These are phyloP conservation scores for Parmelia sp. DNA, from an alignment of 495 filamentous ascomycete species.

Conservation along the genomic window DNA sequence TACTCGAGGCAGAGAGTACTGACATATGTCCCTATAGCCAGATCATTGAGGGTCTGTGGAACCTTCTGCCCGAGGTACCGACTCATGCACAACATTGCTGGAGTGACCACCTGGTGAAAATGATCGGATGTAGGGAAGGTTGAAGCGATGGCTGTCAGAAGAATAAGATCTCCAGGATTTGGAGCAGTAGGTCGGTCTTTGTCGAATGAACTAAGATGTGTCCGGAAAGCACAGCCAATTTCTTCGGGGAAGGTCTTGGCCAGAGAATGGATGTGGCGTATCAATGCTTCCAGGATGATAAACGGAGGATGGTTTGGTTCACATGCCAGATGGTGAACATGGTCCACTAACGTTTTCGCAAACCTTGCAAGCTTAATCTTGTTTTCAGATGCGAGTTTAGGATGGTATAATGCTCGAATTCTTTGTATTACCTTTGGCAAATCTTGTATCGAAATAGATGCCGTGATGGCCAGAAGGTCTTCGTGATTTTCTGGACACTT, in stretches of 20 bases:
- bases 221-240: conserved; percentile 68
- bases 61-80: conserved; percentile 75
- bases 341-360: conserved; percentile 66
- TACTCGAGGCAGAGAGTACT: conserved; percentile 72
- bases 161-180: conserved; percentile 65
- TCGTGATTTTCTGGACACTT: conserved; percentile 71
- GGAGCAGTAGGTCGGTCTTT: conserved; percentile 53
- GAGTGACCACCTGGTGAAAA: conserved; percentile 89
- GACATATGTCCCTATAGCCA: conserved; percentile 70
- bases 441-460: conserved; percentile 52
- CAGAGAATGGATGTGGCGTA: conserved; percentile 79
- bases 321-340: conserved; percentile 62
- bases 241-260: conserved; percentile 73
- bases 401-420: conserved; percentile 81
- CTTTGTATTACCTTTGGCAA: conserved; percentile 76
- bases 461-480: conserved; percentile 61
- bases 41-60: conserved; percentile 55
- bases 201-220: conserved; percentile 60
- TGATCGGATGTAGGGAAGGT: conserved; percentile 95
- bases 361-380: conserved; percentile 76
- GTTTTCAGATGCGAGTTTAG: conserved; percentile 76
- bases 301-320: conserved; percentile 48
- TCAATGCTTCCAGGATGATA: conserved; percentile 56
- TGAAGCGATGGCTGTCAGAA: conserved; percentile 73
- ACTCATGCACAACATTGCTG: conserved; percentile 72